Conservation (phyloP, 352 stramenopile genomes). For the Phytophthora syringae region DNA sequence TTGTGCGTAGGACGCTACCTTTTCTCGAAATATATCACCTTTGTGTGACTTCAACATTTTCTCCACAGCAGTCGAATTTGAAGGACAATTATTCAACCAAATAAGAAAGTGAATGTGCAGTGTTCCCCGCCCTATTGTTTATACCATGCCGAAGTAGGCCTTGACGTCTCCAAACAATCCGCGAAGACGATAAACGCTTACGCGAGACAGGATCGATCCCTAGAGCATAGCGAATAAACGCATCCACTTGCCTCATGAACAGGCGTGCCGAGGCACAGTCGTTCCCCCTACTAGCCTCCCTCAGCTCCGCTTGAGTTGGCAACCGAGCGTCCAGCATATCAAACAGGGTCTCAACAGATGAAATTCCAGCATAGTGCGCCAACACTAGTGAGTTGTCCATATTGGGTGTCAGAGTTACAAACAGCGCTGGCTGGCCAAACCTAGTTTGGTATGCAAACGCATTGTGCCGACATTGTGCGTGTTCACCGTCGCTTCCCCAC, state of each 20-base stretch:
- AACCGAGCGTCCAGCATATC: background rate
- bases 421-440: too few relatives aligned
- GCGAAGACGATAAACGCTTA: background rate
- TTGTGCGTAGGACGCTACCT: background rate
- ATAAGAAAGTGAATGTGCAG: conserved; percentile 20
- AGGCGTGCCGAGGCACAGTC: conserved; percentile 9
- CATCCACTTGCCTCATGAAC: conserved; percentile 18
- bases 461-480: conserved; percentile 9
- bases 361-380: too few relatives aligned
- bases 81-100: conserved; percentile 1
- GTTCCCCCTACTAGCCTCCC: conserved; percentile 1
- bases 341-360: conserved; percentile 7
- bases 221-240: conserved; percentile 2
- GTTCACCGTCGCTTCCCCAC: conserved; percentile 8
- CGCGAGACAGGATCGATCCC: conserved; percentile 5
- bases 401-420: too few relatives aligned
- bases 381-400: too few relatives aligned
- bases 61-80: conserved; percentile 1
- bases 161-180: conserved; percentile 5
- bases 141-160: conserved; percentile 15
- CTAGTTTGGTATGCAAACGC: conserved; percentile 6
- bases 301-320: conserved; percentile 9
- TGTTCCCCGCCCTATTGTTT: conserved; percentile 10
- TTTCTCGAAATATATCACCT: background rate
- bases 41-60: background rate